Base-by-base conservation (phyloP, 2,329 filamentous ascomycete genomes). In the Didymella sp. region DNA sequence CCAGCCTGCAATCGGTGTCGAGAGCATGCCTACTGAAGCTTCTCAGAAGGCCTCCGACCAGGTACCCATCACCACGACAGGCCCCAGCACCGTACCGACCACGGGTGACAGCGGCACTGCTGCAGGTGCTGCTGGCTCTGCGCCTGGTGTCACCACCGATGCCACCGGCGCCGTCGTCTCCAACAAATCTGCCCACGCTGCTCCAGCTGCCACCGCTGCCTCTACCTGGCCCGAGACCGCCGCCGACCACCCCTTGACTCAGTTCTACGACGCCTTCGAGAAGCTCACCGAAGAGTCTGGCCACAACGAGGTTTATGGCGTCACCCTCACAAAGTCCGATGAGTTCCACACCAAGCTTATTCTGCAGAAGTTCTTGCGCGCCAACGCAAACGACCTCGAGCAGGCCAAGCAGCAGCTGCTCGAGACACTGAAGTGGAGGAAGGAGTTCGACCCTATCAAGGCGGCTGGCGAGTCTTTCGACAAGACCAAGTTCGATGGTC, bases 321-420 rank as follows among this genome's bases (percentile, higher is more conserved):
- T 97, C 51, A 80, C 84, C 28, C 85, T 97, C 41, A 62, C 66
- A 43, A 64, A 68, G 15, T 64, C 70, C 35, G 72, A 73, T 38
- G 83, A 92, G 68, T 82, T 93, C 49, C 90, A 90, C 51, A 92
- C 90, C 44, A 88, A 90, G 73, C 88, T 96, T 67, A 85, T 97
- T 48, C 82, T 97, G 45, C 92, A 96, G 74, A 98, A 97, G 81
- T 97, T 93, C 79, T 85, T 98, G 53, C 91, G 93, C 66, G 94
- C 93, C 73, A 97, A 97, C 75, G 87, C 88, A 60, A 88, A 89
- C 60, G 87, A 96, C 70, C 74, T 91, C 6, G 81, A 82, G 50
- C 88, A 88, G 72, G 91, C 93, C 15, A 87, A 88, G 72, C 85
- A 88, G 52, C 93, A 97, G 79, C 85, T 98, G 41, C 82, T 80